These are phyloP conservation scores for Globisporangium echinulatum DNA, from an alignment of 352 stramenopile species.

Conservation along the genomic window DNA sequence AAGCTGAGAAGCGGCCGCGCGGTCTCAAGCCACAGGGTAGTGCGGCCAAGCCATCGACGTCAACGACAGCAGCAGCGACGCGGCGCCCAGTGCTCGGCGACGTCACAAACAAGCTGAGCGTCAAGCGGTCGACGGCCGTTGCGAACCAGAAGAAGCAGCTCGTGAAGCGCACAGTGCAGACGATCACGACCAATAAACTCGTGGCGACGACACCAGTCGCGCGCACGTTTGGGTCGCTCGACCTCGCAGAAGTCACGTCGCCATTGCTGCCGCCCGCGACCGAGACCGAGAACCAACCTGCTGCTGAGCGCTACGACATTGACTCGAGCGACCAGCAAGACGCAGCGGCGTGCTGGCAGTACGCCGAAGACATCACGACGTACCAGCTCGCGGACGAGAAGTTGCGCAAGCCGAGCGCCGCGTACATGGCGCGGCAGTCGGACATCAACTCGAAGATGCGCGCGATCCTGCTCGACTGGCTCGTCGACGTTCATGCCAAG, in stretches of 20 bases:
- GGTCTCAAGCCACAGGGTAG: slow-evolving; percentile 32
- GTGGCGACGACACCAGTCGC: slow-evolving; percentile 25
- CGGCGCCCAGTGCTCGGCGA: slow-evolving; percentile 50
- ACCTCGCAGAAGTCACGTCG: slow-evolving; percentile 23
- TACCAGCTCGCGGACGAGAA: slow-evolving; percentile 77
- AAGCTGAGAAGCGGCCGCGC: slow-evolving; percentile 54
- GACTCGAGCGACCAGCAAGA: slow-evolving; percentile 68
- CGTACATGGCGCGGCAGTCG: slow-evolving; percentile 86
- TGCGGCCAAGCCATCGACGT: slow-evolving; percentile 10
- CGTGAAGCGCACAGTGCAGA: slow-evolving; percentile 29
- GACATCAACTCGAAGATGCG: slow-evolving; percentile 99
- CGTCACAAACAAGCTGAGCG: slow-evolving; percentile 69
- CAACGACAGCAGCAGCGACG: slow-evolving; percentile 4
- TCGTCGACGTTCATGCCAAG: slow-evolving; percentile 91
- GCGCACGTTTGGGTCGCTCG: slow-evolving; percentile 31
- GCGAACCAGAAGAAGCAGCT: slow-evolving; percentile 43
- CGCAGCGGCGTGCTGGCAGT: slow-evolving; percentile 62
- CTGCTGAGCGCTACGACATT: slow-evolving; percentile 49
- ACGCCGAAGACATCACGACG: slow-evolving; percentile 77
- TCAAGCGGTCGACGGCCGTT: slow-evolving; percentile 49
- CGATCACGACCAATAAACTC: slow-evolving; percentile 12
- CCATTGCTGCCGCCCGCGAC: slow-evolving; percentile 11
- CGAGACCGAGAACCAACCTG: slow-evolving; percentile 1
- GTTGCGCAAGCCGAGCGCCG: slow-evolving; percentile 45
- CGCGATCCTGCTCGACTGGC: slow-evolving; percentile 99